phyloP scores from a whole-genome alignment of 2,329 filamentous ascomycete species.

The Achaetomium macrosporum region DNA sequence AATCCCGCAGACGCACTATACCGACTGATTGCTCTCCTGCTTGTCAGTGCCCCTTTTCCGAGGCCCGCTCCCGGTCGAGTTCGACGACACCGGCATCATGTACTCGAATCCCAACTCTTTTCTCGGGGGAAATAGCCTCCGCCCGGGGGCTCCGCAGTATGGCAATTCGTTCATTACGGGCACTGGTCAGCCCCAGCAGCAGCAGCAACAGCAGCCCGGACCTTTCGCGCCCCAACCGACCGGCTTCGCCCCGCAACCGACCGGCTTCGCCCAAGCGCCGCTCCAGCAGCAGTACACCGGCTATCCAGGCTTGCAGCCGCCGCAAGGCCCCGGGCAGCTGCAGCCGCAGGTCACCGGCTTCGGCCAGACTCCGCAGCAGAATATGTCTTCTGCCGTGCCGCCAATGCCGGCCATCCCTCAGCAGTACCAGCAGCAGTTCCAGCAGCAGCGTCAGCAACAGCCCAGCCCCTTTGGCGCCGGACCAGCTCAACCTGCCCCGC shows the following conservation, averaged over 20 bases:
- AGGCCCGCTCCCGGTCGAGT: background rate
- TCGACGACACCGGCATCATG: conserved; percentile 47
- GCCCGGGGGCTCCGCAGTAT: conserved; percentile 60
- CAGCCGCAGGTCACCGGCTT: conserved; percentile 67
- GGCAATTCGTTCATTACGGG: conserved; percentile 44
- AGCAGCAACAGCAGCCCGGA: conserved; percentile 45
- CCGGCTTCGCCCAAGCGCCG: conserved; percentile 52
- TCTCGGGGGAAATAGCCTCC: conserved; percentile 72
- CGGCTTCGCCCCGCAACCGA: conserved; percentile 56
- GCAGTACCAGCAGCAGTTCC: conserved; percentile 55
- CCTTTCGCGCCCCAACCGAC: conserved; percentile 57
- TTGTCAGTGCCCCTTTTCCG: conserved; percentile 6
- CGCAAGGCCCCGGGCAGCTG: conserved; percentile 42
- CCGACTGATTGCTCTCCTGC: background rate
- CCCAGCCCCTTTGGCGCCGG: conserved; percentile 48
- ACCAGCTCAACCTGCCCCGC: conserved; percentile 43
- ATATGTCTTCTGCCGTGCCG: conserved; percentile 55
- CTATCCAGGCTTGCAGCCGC: conserved; percentile 41
- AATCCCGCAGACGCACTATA: background rate
- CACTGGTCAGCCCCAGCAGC: conserved; percentile 45
- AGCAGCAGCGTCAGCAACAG: conserved; percentile 45
- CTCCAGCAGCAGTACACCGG: conserved; percentile 57
- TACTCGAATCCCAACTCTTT: conserved; percentile 86
- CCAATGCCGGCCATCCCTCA: conserved; percentile 54
- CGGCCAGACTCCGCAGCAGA: conserved; percentile 48